Evolutionary conservation across 1,139 yeast genomes (phyloP).

Genomic region (Magnusiomyces fungicola): DNA sequence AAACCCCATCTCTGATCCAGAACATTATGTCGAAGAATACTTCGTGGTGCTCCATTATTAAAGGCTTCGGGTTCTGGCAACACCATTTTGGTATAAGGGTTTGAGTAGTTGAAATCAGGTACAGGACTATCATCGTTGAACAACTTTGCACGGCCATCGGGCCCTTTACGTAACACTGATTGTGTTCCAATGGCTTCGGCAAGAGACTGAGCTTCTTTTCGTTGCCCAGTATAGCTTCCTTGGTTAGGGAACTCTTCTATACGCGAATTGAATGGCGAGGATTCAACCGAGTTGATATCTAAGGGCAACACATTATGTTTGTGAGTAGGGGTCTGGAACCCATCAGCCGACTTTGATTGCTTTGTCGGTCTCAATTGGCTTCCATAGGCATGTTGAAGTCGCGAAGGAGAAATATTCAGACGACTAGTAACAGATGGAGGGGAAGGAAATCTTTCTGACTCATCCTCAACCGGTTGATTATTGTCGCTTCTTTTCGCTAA

Average conservation of each 20-base stretch:
- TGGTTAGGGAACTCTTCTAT: conserved; percentile 13
- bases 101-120: neutral
- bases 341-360: neutral
- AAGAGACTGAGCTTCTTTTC: conserved; percentile 9
- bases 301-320: neutral
- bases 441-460: neutral
- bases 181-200: neutral
- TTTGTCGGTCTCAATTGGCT: neutral
- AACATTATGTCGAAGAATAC: conserved; percentile 31
- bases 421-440: conserved; percentile 7
- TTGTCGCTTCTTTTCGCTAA: neutral
- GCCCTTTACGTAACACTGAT: neutral
- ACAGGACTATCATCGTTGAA: neutral
- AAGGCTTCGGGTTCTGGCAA: conserved; percentile 4
- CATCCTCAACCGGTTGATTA: conserved; percentile 1
- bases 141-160: neutral
- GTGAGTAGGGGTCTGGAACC: conserved; percentile 1
- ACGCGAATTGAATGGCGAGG: conserved; percentile 12
- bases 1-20: conserved; percentile 30
- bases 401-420: neutral
- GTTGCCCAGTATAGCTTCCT: conserved; percentile 14
- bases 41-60: conserved; percentile 7
- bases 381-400: neutral
- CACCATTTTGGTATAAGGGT: neutral
- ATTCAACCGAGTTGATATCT: conserved; percentile 2